phyloP scores from a whole-genome alignment of 73 alveolate species.

The Uronychia setigera region DNA sequence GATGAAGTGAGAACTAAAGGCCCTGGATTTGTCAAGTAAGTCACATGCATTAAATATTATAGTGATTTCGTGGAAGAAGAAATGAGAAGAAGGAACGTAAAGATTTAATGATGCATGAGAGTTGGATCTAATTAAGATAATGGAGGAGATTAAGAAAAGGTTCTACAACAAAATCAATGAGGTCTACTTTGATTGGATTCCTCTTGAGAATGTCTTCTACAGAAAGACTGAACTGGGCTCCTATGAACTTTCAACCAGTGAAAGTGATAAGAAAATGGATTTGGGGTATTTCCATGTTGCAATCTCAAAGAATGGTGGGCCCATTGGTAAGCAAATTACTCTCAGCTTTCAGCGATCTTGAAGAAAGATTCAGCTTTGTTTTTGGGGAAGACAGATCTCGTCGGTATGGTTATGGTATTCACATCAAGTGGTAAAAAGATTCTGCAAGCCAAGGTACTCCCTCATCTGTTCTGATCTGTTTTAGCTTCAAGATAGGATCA shows the following conservation, averaged over 20 bases:
- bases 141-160: conserved; percentile 30
- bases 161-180: conserved; percentile 47
- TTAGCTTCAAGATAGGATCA: conserved; percentile 9
- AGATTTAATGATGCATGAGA: background rate
- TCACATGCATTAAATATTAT: too few relatives aligned
- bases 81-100: background rate
- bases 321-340: conserved; percentile 18
- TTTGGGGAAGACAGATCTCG: conserved; percentile 45
- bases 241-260: conserved; percentile 12
- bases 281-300: conserved; percentile 55
- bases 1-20: conserved; percentile 52
- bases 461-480: background rate
- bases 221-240: conserved; percentile 36
- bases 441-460: conserved; percentile 18
- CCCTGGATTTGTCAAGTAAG: conserved; percentile 35
- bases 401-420: conserved; percentile 43
- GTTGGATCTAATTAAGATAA: conserved; percentile 1
- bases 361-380: conserved; percentile 42
- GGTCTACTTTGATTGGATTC: conserved; percentile 47
- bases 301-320: conserved; percentile 66
- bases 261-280: conserved; percentile 35
- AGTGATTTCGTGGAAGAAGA: too few relatives aligned
- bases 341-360: conserved; percentile 10
- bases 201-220: conserved; percentile 61
- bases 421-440: conserved; percentile 51